phyloP scores from a whole-genome alignment of 371 early-diverging fungal genomes.

The Choanephora cucurbitarum region DNA sequence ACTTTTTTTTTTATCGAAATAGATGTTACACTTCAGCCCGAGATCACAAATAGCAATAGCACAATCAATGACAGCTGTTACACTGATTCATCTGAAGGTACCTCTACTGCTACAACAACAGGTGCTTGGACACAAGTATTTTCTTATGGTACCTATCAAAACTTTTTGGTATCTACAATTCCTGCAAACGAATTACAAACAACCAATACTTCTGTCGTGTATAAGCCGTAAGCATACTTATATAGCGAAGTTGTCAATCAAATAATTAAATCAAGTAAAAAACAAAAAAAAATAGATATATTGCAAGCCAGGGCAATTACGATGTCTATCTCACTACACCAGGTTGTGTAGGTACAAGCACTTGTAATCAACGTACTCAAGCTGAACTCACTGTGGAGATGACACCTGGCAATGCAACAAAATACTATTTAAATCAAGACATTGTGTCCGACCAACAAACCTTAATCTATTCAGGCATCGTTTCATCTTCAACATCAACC shows the following conservation, averaged over 20 bases:
- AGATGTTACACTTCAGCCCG: conserved; percentile 55
- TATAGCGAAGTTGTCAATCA: neutral
- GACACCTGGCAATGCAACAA: conserved; percentile 37
- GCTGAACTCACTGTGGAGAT: conserved; percentile 47
- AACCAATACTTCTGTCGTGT: conserved; percentile 45
- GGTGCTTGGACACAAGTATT: conserved; percentile 41
- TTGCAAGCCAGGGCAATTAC: conserved; percentile 66
- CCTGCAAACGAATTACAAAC: conserved; percentile 38
- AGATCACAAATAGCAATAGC: conserved; percentile 24
- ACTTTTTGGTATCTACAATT: conserved; percentile 36
- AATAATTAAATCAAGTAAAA: neutral
- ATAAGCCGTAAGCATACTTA: conserved; percentile 53
- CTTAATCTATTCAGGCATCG: conserved; percentile 53
- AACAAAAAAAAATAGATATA: conserved; percentile 30
- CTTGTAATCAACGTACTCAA: conserved; percentile 54
- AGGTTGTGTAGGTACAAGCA: conserved; percentile 63
- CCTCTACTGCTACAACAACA: conserved; percentile 23
- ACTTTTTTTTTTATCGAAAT: neutral
- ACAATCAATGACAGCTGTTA: neutral
- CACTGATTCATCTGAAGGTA: conserved; percentile 1
- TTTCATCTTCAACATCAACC: conserved; percentile 33
- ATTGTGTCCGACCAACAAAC: conserved; percentile 41
- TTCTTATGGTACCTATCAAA: conserved; percentile 44
- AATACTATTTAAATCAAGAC: conserved; percentile 44
- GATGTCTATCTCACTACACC: conserved; percentile 66